Evolutionary conservation across 2,329 filamentous ascomycete species (phyloP), one percentile per base, ranked within the genome.

Genomic region (Aspergillus caelatus): DNA sequence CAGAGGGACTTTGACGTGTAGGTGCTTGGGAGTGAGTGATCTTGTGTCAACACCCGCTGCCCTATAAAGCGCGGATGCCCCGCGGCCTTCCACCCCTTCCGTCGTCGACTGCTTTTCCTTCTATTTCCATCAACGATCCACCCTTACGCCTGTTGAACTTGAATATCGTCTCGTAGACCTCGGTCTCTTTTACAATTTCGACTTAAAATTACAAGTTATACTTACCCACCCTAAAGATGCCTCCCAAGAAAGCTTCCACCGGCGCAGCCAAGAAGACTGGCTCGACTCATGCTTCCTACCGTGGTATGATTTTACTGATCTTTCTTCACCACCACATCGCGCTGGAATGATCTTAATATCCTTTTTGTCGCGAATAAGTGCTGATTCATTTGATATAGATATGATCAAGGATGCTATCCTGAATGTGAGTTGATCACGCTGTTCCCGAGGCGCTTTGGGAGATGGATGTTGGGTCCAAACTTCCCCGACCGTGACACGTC

Each of bases 401-500:
- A 90, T 91, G 88, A 89, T 91, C 79, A 89, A 89, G 81, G 88
- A 90, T 79, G 88, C 88, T 71, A 88, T 91, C 76, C 79, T 89
- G 75, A 86, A 85, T 80, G 88, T 91, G 80, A 88, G 88, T 90
- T 76, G 74, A 84, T 80, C 77, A 75, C 75, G 66, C 70, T 75
- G 71, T 84, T 83, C 84, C 82, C 82, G 78, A 68, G 69, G 66
- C 72, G 78, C 74, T 71, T 77, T 76, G 71, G 74, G 70, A 70
- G 70, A 70, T 66, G 75, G 74, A 75, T 76, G 75, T 72, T 73
- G 72, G 70, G 71, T 69, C 67, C 66, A 71, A 67, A 70, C 60
- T 66, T 68, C 69, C 69, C 71, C 74, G 76, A 74, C 75, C 74
- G 75, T 75, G 74, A 75, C 75, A 74, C 74, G 73, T 70, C 73